A percentile compares a stretch with the other conserved stretches of the same genome.
These are phyloP conservation scores for Russula abietina DNA, from an alignment of 768 basidiomycete genomes.

Conservation along the genomic window DNA sequence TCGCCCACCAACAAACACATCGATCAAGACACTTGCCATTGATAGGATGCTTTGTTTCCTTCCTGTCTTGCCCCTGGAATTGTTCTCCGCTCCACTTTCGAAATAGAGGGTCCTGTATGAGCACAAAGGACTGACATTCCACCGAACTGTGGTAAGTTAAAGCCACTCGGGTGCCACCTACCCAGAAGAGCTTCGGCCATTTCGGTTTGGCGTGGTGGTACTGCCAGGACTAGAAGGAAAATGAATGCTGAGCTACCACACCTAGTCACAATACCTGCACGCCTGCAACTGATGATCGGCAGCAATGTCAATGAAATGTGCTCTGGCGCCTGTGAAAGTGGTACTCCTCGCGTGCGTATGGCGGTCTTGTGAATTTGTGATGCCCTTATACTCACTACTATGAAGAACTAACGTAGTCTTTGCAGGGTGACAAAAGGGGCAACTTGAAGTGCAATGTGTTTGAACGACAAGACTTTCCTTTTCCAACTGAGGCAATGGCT, in stretches of 20 bases:
- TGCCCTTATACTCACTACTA: no score
- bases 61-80: background rate
- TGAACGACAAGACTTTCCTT: background rate
- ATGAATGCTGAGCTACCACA: background rate
- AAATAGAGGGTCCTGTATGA: background rate
- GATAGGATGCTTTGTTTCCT: background rate
- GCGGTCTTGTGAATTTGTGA: background rate
- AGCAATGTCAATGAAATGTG: background rate
- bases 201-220: background rate
- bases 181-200: background rate
- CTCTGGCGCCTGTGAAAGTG: background rate
- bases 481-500: background rate
- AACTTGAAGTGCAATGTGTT: background rate
- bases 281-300: no score
- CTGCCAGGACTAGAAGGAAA: background rate
- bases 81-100: background rate
- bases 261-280: background rate
- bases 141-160: background rate
- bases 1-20: background rate
- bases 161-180: background rate
- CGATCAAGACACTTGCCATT: constrained; percentile 15
- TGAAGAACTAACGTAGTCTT: background rate
- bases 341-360: background rate
- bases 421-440: background rate
- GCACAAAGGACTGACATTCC: background rate